Percentiles rank a stretch among this genome's conserved stretches.
These are phyloP conservation scores for Suhomyces yuchorum DNA, from an alignment of 1,139 yeast species.

Conservation along the genomic window DNA sequence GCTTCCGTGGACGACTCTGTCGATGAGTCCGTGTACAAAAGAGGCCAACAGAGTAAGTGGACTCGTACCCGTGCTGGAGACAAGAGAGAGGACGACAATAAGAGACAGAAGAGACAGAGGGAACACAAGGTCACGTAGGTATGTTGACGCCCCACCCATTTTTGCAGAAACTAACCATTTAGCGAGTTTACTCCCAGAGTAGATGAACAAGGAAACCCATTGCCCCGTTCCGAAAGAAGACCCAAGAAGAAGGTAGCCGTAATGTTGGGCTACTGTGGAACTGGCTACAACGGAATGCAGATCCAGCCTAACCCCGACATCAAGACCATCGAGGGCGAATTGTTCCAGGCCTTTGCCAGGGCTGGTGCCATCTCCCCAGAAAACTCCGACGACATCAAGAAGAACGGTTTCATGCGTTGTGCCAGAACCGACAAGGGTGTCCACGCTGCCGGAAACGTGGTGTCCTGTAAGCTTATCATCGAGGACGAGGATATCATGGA, in stretches of 20 bases:
- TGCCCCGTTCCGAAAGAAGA: slow-evolving; percentile 60
- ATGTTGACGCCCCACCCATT: slow-evolving; percentile 22
- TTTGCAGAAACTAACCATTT: slow-evolving; percentile 21
- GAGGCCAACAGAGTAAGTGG: slow-evolving; percentile 50
- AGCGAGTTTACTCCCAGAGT: slow-evolving; percentile 46
- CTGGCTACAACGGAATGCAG: slow-evolving; percentile 98
- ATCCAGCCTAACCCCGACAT: slow-evolving; percentile 77
- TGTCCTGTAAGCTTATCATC: slow-evolving; percentile 82
- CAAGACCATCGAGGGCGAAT: slow-evolving; percentile 88
- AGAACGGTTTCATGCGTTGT: slow-evolving; percentile 90
- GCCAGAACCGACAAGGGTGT: slow-evolving; percentile 99
- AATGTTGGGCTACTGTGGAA: slow-evolving; percentile 94
- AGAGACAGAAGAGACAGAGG: slow-evolving; percentile 35
- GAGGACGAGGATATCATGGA: slow-evolving; percentile 80
- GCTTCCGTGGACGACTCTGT: slow-evolving; percentile 12
- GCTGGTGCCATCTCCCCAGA: slow-evolving; percentile 92
- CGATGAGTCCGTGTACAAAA: slow-evolving; percentile 36
- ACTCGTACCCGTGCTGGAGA: slow-evolving; percentile 36
- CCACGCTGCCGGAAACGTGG: slow-evolving; percentile 96
- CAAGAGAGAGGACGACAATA: slow-evolving; percentile 33
- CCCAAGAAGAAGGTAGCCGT: slow-evolving; percentile 92
- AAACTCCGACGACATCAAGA: slow-evolving; percentile 87
- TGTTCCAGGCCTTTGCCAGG: slow-evolving; percentile 78
- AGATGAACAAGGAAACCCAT: slow-evolving; percentile 65
- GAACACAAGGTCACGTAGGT: slow-evolving; percentile 54